Evolutionary conservation across 306 rosid genomes (phyloP).

Genomic region (Cucumis hystrix): DNA sequence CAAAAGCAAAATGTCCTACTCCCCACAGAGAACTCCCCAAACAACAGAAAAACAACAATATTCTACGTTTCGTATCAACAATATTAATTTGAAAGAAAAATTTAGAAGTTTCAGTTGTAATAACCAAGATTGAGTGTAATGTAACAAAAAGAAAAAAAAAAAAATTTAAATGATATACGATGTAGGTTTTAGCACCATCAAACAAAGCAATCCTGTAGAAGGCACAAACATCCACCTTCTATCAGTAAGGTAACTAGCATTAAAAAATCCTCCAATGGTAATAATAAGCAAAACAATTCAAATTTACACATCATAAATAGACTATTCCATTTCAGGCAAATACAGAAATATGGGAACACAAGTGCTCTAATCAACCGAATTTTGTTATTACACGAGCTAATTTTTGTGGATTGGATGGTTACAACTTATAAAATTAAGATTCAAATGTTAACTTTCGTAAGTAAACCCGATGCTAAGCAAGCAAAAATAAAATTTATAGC

Average conservation of each 20-base stretch:
- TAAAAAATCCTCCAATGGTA: background rate
- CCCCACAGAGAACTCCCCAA: too few species aligned
- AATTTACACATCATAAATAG: background rate
- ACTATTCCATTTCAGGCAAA: background rate
- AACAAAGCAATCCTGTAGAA: conserved; percentile 74
- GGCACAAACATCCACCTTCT: background rate
- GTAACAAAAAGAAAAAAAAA: too few species aligned
- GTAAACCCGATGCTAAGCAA: background rate
- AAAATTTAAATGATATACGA: background rate
- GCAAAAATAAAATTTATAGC: background rate
- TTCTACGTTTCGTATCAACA: too few species aligned
- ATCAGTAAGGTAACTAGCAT: background rate
- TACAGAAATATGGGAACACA: background rate
- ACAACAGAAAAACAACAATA: too few species aligned
- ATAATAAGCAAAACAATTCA: background rate
- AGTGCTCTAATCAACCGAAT: background rate
- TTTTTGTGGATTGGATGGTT: background rate
- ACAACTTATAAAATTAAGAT: background rate
- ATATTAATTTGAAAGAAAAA: too few species aligned
- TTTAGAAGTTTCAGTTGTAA: background rate
- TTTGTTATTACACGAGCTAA: background rate
- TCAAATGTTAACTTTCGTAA: background rate
- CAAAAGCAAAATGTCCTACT: too few species aligned
- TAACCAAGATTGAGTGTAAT: background rate
- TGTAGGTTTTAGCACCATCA: conserved; percentile 47